Evolutionary conservation across 352 stramenopile species (phyloP).

Genomic region (Phytophthora fragariae): DNA sequence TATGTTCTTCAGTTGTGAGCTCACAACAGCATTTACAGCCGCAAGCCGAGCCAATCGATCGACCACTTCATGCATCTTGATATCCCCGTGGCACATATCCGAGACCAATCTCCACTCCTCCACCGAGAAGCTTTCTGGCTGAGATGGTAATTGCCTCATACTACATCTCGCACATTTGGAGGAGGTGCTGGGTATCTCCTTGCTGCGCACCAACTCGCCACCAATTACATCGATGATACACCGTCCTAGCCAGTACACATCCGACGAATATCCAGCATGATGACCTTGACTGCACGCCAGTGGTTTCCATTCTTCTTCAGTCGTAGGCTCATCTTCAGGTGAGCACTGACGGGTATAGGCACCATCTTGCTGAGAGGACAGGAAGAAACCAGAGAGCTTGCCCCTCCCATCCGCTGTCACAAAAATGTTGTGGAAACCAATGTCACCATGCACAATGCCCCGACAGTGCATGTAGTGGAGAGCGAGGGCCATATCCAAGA

Average conservation of each 20-base stretch:
- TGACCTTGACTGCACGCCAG: background rate
- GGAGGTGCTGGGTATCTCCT: background rate
- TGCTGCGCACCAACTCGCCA: background rate
- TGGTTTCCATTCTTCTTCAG: background rate
- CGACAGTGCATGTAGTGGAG: slow-evolving; percentile 13
- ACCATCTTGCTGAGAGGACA: background rate
- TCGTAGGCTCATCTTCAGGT: background rate
- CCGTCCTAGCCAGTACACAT: slow-evolving; percentile 12
- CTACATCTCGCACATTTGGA: background rate
- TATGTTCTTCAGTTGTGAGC: background rate
- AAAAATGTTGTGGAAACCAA: slow-evolving; percentile 9
- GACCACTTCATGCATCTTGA: background rate
- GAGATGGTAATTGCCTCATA: background rate
- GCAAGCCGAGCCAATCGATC: background rate
- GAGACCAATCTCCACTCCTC: background rate
- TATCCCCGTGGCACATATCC: background rate
- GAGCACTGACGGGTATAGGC: background rate
- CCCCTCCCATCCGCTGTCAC: background rate
- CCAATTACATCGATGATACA: background rate
- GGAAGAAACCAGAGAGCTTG: slow-evolving; percentile 4
- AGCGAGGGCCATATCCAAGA: slow-evolving; percentile 4
- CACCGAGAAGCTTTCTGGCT: background rate
- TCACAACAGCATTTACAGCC: background rate
- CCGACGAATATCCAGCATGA: background rate
- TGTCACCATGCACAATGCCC: slow-evolving; percentile 7